Evolutionary conservation across 139 green algal species (phyloP).

Genomic region (Mesostigma viride): DNA sequence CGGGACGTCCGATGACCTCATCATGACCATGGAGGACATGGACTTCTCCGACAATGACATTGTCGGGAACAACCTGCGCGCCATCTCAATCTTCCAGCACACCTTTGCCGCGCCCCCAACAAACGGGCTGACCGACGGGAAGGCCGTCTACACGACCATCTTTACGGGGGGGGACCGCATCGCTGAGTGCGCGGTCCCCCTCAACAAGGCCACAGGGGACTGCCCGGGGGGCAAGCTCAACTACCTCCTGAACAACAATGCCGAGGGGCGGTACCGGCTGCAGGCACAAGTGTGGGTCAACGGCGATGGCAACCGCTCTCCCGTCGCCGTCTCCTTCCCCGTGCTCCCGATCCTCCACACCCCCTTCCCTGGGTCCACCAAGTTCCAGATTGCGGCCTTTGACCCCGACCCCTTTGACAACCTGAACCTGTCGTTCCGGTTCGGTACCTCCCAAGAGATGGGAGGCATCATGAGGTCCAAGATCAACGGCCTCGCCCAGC

Average conservation of each 20-base stretch:
- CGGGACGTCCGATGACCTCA: constrained; percentile 5
- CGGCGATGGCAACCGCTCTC: constrained; percentile 7
- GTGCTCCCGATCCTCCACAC: constrained; percentile 8
- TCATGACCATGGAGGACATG: not conserved
- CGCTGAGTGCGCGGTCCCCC: constrained; percentile 14
- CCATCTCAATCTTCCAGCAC: constrained; percentile 10
- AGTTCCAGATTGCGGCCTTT: constrained; percentile 28
- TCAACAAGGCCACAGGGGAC: not conserved
- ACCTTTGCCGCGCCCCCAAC: constrained; percentile 1
- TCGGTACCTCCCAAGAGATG: constrained; percentile 15
- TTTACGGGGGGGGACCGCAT: constrained; percentile 26
- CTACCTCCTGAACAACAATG: constrained; percentile 28
- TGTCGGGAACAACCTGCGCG: constrained; percentile 16
- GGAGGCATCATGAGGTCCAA: constrained; percentile 19
- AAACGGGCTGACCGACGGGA: not conserved
- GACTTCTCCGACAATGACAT: constrained; percentile 7
- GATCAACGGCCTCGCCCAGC: constrained; percentile 10
- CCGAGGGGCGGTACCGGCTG: constrained; percentile 23
- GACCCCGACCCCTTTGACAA: constrained; percentile 10
- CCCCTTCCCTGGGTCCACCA: not conserved
- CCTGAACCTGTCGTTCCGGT: constrained; percentile 12
- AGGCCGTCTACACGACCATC: constrained; percentile 14
- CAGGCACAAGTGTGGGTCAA: constrained; percentile 14
- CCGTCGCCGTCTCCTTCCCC: not conserved
- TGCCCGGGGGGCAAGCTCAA: constrained; percentile 4